These are phyloP conservation scores for Calonectria multiphialidica DNA, from an alignment of 2,329 filamentous ascomycete genomes.

Conservation along the genomic window DNA sequence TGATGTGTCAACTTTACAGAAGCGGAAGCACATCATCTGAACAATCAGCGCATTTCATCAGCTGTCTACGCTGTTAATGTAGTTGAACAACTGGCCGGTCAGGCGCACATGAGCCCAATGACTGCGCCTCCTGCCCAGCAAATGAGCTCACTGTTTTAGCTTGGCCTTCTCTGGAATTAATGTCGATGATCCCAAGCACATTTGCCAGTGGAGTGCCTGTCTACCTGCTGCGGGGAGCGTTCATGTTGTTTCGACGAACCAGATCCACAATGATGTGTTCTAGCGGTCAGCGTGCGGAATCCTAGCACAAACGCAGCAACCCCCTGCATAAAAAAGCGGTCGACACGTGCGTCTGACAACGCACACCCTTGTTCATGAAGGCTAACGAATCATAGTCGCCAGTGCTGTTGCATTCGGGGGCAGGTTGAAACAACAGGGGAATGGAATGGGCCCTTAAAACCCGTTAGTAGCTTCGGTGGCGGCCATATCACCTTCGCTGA, in stretches of 20 bases:
- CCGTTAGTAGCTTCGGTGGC: no score
- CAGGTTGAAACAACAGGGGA: not conserved
- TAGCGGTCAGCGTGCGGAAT: not conserved
- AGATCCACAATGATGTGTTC: constrained; percentile 8
- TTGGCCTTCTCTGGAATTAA: not conserved
- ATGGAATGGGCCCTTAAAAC: no score
- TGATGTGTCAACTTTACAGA: constrained; percentile 4
- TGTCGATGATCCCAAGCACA: not conserved
- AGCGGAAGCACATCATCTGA: not conserved
- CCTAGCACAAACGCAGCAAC: not conserved
- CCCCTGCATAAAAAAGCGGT: not conserved
- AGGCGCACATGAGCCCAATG: not conserved
- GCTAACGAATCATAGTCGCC: not conserved
- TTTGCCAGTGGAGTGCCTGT: not conserved
- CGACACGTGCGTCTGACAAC: not conserved
- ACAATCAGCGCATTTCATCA: not conserved
- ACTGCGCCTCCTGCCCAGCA: not conserved
- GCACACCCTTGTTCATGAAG: no score
- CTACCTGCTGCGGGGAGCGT: not conserved
- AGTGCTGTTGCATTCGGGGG: not conserved
- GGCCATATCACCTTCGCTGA: no score
- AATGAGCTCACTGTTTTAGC: not conserved
- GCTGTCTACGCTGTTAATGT: not conserved
- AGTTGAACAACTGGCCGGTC: not conserved
- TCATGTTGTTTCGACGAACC: constrained; percentile 2